Evolutionary conservation across 352 stramenopile species (phyloP), one percentile per base, ranked within the genome.

Genomic region (Nothophytophthora sp.): DNA sequence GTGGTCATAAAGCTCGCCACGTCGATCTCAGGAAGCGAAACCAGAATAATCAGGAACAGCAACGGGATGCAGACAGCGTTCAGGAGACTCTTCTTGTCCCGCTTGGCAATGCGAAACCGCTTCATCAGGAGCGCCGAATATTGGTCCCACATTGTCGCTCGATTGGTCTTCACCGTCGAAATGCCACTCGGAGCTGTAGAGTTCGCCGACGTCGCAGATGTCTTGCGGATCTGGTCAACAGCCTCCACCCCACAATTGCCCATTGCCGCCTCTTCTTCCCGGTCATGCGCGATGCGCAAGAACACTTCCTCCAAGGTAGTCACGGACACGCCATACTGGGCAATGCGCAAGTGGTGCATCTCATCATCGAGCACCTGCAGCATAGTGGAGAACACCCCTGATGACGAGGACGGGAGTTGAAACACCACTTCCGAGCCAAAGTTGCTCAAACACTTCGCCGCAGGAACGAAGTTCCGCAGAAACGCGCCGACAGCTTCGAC

Each of bases 231-330:
- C 34, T 67, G 62, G 29, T 73, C 57, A 8, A 68, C 54, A 15
- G 37, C 25, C 36, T 75, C 69, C 11, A 67, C 37, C 2, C 41
- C 52, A 13, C 48, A 60, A 3, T 23, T 40, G 13, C 55, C 50
- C 15, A 66, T 46, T 1, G 54, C 29, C 13, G 34, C 39, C 39
- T 63, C 60, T 28, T 73, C 65, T 33, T 86, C 71, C 15, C 69
- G 73, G 32, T 82, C 72, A 15, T 56, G 53, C 2, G 78, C 75
- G 48, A 89, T 89, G 11, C 70, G 68, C 45, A 99, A 63, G 65
- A 99, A 99, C 0, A 99, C 96, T 77, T 99, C 97, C 61, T 99
- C 98, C 5, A 99, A 72, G 0, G 97, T 99, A n/a, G 97, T 99
- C 35, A 99, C 95, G 15, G 90, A 96, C 22, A 99, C 83, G 28